Percentiles rank a stretch among this genome's conserved stretches.
Conservation (phyloP, 352 stramenopile species). For the Phytophthora pinifolia region DNA sequence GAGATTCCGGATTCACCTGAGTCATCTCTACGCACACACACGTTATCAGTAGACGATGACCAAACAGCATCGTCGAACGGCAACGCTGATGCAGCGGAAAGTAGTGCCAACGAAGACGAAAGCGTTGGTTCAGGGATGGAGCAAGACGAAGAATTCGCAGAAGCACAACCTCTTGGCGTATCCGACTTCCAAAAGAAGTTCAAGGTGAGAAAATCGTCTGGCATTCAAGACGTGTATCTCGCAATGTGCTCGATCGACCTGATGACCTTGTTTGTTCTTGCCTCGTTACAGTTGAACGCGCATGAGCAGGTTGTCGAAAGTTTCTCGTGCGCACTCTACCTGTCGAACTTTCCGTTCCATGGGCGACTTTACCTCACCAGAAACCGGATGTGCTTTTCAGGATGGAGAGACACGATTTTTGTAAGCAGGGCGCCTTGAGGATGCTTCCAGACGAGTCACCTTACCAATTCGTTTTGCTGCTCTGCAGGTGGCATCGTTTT, state of each 20-base stretch:
- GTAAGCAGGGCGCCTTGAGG: constrained; percentile 33
- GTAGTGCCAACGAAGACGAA: constrained; percentile 13
- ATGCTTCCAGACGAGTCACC: background rate
- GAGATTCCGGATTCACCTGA: constrained; percentile 14
- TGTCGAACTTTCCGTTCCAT: constrained; percentile 83
- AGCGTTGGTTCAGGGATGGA: constrained; percentile 13
- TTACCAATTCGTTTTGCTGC: constrained; percentile 4
- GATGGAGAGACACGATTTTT: constrained; percentile 81
- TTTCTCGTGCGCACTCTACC: constrained; percentile 79
- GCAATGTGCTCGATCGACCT: background rate
- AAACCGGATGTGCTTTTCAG: constrained; percentile 77
- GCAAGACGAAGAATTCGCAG: constrained; percentile 42
- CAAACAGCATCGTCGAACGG: constrained; percentile 3
- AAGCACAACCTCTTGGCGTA: constrained; percentile 49
- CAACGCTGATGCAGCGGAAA: constrained; percentile 10
- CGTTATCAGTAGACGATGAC: constrained; percentile 1
- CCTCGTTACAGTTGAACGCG: constrained; percentile 40
- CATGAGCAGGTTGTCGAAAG: constrained; percentile 84
- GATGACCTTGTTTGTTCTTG: constrained; percentile 7
- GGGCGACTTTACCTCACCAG: constrained; percentile 77
- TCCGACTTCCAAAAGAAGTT: constrained; percentile 87
- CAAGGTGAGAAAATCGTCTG: constrained; percentile 42
- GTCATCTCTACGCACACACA: constrained; percentile 8
- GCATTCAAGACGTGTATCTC: background rate
- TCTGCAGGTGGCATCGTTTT: constrained; percentile 65